Percentiles rank a stretch among this genome's conserved stretches.
Evolutionary conservation across 1,284 basidiomycete genomes (phyloP).

Genomic region (Xanthoconium separans): DNA sequence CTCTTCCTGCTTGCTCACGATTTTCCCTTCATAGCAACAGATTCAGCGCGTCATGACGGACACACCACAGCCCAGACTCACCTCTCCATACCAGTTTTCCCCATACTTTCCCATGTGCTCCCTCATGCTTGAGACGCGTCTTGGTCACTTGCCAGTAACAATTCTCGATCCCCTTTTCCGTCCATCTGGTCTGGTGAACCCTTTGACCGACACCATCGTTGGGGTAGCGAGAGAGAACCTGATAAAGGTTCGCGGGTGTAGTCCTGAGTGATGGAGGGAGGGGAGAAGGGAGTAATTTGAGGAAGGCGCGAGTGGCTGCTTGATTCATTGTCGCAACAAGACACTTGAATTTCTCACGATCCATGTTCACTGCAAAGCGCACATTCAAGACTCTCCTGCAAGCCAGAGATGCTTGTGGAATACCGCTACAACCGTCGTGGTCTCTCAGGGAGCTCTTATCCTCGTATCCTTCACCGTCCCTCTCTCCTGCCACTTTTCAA

Average conservation of each 20-base stretch:
- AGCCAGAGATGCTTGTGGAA: slow-evolving; percentile 49
- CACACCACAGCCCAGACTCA: slow-evolving; percentile 35
- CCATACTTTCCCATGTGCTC: slow-evolving; percentile 77
- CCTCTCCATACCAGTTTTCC: slow-evolving; percentile 76
- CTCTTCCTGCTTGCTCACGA: slow-evolving; percentile 35
- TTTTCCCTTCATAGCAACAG: slow-evolving; percentile 32
- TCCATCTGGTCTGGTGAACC: slow-evolving; percentile 74
- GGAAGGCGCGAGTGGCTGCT: slow-evolving; percentile 42
- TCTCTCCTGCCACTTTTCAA: slow-evolving; percentile 54
- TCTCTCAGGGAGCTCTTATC: slow-evolving; percentile 71
- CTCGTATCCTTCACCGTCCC: slow-evolving; percentile 66
- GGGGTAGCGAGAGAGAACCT: slow-evolving; percentile 69
- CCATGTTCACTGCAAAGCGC: slow-evolving; percentile 7
- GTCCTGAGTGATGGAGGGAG: slow-evolving; percentile 58
- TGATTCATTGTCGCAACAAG: slow-evolving; percentile 24
- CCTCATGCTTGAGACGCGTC: slow-evolving; percentile 64
- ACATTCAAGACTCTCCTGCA: slow-evolving; percentile 4
- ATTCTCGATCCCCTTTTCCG: slow-evolving; percentile 58
- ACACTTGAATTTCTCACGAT: slow-evolving; percentile 23
- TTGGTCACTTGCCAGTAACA: slow-evolving; percentile 75
- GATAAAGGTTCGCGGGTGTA: slow-evolving; percentile 59
- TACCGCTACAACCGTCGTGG: slow-evolving; percentile 69
- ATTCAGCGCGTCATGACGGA: slow-evolving; percentile 8
- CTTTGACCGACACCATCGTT: slow-evolving; percentile 62
- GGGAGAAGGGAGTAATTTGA: slow-evolving; percentile 50